These are phyloP conservation scores for Pseudogymnoascus sp. DNA, from an alignment of 2,329 filamentous ascomycete genomes.

Conservation along the genomic window DNA sequence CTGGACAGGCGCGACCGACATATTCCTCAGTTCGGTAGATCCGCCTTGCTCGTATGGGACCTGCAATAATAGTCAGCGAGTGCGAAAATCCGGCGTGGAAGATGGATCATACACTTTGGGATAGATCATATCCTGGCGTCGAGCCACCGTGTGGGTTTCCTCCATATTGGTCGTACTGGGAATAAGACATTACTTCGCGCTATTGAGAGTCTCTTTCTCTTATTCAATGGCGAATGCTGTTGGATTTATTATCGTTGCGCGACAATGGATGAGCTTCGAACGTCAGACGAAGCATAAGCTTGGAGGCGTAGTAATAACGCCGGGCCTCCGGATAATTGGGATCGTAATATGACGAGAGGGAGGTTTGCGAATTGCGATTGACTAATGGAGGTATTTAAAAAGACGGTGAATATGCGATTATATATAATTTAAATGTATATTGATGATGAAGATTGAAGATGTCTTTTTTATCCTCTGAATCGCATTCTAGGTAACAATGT, in stretches of 20 bases:
- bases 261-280: background rate
- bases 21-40: conserved; percentile 20
- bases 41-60: conserved; percentile 16
- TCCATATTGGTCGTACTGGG: conserved; percentile 46
- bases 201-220: no score
- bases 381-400: background rate
- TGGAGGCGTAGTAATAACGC: background rate
- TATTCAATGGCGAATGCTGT: background rate
- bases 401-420: background rate
- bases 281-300: conserved; percentile 5
- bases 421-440: background rate
- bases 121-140: conserved; percentile 29
- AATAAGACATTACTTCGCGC: conserved; percentile 45
- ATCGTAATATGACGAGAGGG: background rate
- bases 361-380: background rate
- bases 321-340: background rate
- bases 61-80: conserved; percentile 10
- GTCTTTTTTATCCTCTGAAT: background rate
- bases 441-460: background rate
- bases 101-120: conserved; percentile 10
- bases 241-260: conserved; percentile 1
- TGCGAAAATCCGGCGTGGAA: background rate
- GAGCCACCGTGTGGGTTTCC: conserved; percentile 54
- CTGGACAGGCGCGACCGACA: conserved; percentile 20
- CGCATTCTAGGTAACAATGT: background rate